Base-by-base conservation (phyloP, 176 grass and related monocot species). In the Sorghum bicolor region DNA sequence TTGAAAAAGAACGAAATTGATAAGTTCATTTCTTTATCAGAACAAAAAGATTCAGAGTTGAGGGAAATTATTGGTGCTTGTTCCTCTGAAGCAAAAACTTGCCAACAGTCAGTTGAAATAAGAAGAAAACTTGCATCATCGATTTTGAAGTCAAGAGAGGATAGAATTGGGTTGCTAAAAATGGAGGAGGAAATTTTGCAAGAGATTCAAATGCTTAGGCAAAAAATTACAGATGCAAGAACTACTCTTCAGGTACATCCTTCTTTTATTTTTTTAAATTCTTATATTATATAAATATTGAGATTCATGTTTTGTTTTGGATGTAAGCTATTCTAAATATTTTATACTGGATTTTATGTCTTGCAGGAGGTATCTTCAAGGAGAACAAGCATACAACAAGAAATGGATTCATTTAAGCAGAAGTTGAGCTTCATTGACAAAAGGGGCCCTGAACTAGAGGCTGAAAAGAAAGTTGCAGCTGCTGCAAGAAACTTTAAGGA, bases 401-500 rank as follows among this genome's bases (percentile, higher is more conserved):
- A 99, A 79, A 92, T 96, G 78, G 80, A 83, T 70, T 87, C 83
- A 76, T 77, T 87, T 55, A 94, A 99, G 70, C 93, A 99, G 70
- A 96, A 85, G 36, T 66, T 90, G 69, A 90, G 81, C 66, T 96
- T 95, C 83, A 99, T 96, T 70, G 91, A 99, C 65, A 99, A 94
- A 88, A 94, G 91, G 69, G 89, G 87, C 17, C 93, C 91, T 69
- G 93, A 96, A 78, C 74, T 99, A 33, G 96, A 99, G 80, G 89
- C 93, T 83, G 96, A 99, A 94, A 99, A 99, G 83, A 99, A 94
- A 85, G 93, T 90, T 79, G 91, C 96, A 40, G 96, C 96, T 39
- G 89, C 96, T 52, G 96, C 91, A 79, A 88, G 96, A 84, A 96
- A 96, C 74, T 99, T 99, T 61, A 96, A 92, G 87, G 91, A 99